Evolutionary conservation across 768 basidiomycete genomes (phyloP), one percentile per base, ranked within the genome.

Genomic region (Psilocybe cubensis): DNA sequence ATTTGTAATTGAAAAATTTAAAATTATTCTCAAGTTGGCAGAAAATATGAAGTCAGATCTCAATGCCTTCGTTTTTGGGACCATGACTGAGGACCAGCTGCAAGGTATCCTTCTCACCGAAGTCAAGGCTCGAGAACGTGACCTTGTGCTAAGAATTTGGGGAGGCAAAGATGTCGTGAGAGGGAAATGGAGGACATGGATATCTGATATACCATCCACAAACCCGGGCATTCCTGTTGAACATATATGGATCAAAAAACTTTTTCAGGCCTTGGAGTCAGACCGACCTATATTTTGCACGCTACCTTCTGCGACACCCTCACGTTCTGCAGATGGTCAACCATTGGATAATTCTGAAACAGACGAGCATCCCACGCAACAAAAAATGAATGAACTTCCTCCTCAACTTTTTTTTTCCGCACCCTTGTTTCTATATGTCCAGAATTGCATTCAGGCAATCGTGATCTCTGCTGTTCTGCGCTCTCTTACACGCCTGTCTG

Each of bases 401-500:
- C 87, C 88, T 0, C 82, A 84, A 29, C 82, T 91, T 59, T 83
- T 90, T 63, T 84, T 91, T 66, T 76, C 77, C 1, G 64, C 75
- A 4, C 84, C 84, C 1, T 68, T 76, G 5, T 74, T 91, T 0
- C 66, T 87, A 41, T 80, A 79, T 64, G 63, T 84, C 11, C 89
- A 92, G 68, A 89, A 92, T 61, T 81, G 83, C 62, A 69, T 91
- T 4, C 89, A 92, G 66, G 89, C 88, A 3, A 76, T 90, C 10
- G 77, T 87, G 14, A 85, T 91, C 28, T 75, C 83, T 21, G 87
- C 88, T 3, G 76, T 84, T 6, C 72, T 92, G 35, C 79, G 82
- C 27, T 74, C 81, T 18, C 80, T 91, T 24, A 76, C 82, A 0
- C 83, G 77, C 21, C 42, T 59, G 31, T 11, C 47, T 12, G 47